Base-by-base conservation (phyloP, 805 yeast species). In the Pichia insulana region DNA sequence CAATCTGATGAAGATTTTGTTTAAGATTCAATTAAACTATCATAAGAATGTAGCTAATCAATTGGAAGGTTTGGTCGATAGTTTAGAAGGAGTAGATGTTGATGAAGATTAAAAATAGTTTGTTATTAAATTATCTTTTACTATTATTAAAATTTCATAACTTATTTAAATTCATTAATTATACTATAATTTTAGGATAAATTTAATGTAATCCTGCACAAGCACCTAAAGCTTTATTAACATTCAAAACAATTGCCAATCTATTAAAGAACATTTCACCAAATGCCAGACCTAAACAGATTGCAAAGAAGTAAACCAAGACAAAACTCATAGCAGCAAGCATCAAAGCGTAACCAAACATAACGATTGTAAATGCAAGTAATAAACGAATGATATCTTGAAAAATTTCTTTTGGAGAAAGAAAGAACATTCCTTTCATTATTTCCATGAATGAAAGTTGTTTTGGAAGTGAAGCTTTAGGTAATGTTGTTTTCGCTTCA, bases 251-350 rank as follows among this genome's bases (percentile, higher is more conserved):
- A 28, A 65, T 70, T 20, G 73, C 55, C 37, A 78, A 58, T 57
- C 84, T 73, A 50, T 80, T 80, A 61, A 80, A 81, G 52, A 76
- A 71, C 35, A 83, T 75, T 52, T 83, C 84, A 30, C 86, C 85
- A 43, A 81, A 63, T 0, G 88, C 71, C 45, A 81, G 63, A 10
- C 94, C 94, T 15, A 78, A 52, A 15, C 80, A 74, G 26, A 81
- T 78, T 2, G 85, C 90, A 61, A 83, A 83, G 59, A 83, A 80
- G 50, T 83, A 83, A 0, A 76, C 62, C 36, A 81, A 50, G 8
- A 81, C 71, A 56, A 68, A 83, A 33, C 82, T 68, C 94, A 83
- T 83, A 6, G 83, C 82, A 13, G 78, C 88, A 63, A 83, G 69
- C 94, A 83, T 83, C 52, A 83, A 61, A 30, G 80, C 80, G 55